These are phyloP conservation scores for Tolypocladium tropicale DNA, from an alignment of 2,329 filamentous ascomycete genomes.

Conservation along the genomic window DNA sequence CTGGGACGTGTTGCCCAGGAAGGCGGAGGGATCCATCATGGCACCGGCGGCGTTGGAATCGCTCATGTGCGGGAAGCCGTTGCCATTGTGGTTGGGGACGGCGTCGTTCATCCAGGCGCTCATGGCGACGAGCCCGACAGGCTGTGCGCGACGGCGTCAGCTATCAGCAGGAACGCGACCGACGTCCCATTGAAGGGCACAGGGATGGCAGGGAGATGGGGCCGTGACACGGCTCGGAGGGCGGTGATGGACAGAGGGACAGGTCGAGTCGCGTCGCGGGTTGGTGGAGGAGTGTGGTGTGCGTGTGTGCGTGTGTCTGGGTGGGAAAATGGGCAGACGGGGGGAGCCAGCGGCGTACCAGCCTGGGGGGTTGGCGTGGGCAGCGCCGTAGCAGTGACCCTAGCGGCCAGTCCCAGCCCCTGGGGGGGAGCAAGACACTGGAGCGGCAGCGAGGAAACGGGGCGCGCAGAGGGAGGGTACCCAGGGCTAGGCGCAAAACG, in stretches of 20 bases:
- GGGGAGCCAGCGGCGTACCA: neutral
- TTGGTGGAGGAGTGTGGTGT: conserved; percentile 24
- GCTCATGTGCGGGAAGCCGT: conserved; percentile 55
- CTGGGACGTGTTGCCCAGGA: conserved; percentile 49
- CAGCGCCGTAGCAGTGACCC: conserved; percentile 3
- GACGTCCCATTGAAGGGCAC: conserved; percentile 29
- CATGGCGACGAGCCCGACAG: conserved; percentile 46
- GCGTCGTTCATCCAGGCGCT: conserved; percentile 65
- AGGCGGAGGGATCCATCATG: conserved; percentile 58
- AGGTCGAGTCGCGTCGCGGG: conserved; percentile 30
- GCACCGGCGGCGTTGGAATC: conserved; percentile 45
- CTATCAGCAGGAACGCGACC: conserved; percentile 27
- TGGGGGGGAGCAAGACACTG: neutral
- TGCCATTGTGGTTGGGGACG: conserved; percentile 61
- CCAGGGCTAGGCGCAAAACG: neutral
- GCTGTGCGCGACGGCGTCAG: conserved; percentile 33
- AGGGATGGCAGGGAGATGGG: conserved; percentile 30
- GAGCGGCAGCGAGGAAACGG: neutral
- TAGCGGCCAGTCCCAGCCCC: neutral
- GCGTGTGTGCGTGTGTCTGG: conserved; percentile 13
- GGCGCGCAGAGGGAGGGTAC: neutral
- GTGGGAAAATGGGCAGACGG: conserved; percentile 17
- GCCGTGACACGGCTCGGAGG: conserved; percentile 34
- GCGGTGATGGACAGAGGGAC: conserved; percentile 24
- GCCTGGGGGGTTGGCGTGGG: neutral